Conservation (phyloP, 1,284 basidiomycete genomes). For the Trichosporon sp. region DNA sequence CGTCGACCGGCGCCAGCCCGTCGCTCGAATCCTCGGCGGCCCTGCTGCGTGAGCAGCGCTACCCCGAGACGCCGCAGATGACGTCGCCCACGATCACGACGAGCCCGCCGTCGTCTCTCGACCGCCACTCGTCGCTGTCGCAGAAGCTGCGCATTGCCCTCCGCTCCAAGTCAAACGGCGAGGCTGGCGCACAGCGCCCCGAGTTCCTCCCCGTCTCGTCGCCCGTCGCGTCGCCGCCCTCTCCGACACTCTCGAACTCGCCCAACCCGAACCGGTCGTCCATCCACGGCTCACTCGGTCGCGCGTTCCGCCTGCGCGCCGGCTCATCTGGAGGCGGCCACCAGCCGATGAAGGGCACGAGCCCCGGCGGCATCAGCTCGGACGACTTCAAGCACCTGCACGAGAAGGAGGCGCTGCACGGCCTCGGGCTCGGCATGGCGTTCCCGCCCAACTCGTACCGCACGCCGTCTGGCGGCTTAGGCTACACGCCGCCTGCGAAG, state of each 20-base stretch:
- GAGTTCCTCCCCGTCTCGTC: background rate
- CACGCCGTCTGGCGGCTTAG: slow-evolving; percentile 18
- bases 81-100: background rate
- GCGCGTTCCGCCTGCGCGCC: slow-evolving; percentile 16
- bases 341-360: background rate
- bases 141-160: slow-evolving; percentile 13
- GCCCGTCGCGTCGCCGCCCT: background rate
- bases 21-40: background rate
- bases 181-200: background rate
- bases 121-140: slow-evolving; percentile 5
- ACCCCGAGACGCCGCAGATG: background rate
- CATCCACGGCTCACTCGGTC: slow-evolving; percentile 2
- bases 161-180: slow-evolving; percentile 7
- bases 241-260: background rate
- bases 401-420: slow-evolving; percentile 9
- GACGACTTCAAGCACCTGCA: slow-evolving; percentile 7
- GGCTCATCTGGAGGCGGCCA: background rate
- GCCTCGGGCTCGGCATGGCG: slow-evolving; percentile 12
- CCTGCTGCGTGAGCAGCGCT: background rate
- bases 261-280: background rate
- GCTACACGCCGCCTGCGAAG: slow-evolving; percentile 17
- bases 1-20: background rate
- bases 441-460: slow-evolving; percentile 16
- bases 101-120: background rate
- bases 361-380: background rate